These are phyloP conservation scores for Aurifilum marmelostoma DNA, from an alignment of 2,329 filamentous ascomycete species.

Conservation along the genomic window DNA sequence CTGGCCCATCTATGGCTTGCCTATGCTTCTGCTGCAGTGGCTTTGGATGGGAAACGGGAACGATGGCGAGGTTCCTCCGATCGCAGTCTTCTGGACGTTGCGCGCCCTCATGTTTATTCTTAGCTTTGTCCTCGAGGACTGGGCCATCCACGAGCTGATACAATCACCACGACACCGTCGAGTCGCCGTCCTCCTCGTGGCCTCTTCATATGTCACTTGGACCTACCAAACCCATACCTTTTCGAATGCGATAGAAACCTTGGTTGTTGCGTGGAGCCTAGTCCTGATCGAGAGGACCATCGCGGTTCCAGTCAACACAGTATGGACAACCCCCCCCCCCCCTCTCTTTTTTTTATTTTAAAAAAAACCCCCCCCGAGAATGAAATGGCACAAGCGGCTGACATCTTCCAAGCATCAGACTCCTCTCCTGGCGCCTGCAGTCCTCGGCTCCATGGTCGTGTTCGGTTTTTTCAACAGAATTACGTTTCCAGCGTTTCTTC, in stretches of 20 bases:
- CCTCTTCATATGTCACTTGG: conserved; percentile 98
- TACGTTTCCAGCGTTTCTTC: conserved; percentile 90
- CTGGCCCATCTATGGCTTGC: conserved; percentile 93
- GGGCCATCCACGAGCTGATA: conserved; percentile 92
- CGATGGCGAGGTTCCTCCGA: conserved; percentile 77
- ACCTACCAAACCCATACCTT: conserved; percentile 98
- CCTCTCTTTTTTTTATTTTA: no score
- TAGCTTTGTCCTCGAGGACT: conserved; percentile 96
- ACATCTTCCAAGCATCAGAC: conserved; percentile 64
- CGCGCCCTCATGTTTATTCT: conserved; percentile 89
- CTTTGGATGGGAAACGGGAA: conserved; percentile 84
- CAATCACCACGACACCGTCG: conserved; percentile 72
- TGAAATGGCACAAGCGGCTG: conserved; percentile 30
- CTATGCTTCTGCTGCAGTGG: conserved; percentile 92
- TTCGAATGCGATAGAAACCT: conserved; percentile 94
- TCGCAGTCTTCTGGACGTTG: conserved; percentile 85
- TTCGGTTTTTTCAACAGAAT: conserved; percentile 95
- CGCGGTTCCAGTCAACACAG: conserved; percentile 62
- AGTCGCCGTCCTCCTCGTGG: conserved; percentile 79
- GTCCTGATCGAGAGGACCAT: conserved; percentile 88
- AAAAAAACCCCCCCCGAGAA: no score
- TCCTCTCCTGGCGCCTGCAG: conserved; percentile 72
- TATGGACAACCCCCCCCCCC: no score
- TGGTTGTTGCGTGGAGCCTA: conserved; percentile 90
- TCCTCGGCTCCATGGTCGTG: conserved; percentile 80